Evolutionary conservation across 164 flowering plant genomes (phyloP), one percentile per base, ranked within the genome.

Genomic region (Chloranthus sessilifolius): DNA sequence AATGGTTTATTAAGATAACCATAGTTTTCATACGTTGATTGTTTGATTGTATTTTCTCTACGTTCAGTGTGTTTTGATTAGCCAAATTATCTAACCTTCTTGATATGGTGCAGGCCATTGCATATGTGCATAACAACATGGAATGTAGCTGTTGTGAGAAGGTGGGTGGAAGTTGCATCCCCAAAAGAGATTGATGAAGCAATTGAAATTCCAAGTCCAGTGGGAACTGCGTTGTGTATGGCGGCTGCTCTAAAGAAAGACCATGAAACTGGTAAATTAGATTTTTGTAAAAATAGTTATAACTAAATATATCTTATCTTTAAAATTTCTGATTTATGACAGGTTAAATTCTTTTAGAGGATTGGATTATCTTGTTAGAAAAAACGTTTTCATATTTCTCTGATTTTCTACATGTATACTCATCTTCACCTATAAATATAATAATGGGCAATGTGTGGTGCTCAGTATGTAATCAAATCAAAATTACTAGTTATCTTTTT

Each of bases 191-290:
- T 86, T 61, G 78, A 77, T 51, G 72, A 71, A 58, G 83, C 94
- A 31, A 83, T 94, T 61, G 84, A 94, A 61, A 66, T 86, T 60
- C 82, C 80, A 33, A 74, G 99, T 61, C 80, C 81, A 39, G 62
- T 64, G 60, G 99, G 99, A 42, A 94, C 95, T 40, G 95, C 95
- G 27, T 63, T 94, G 56, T 86, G 95, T 58, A 84, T 94, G 95
- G 99, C 97, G 39, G 89, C 97, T 74, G 77, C 92, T 51, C 44
- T 75, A 21, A 94, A 86, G 82, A 92, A 89, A 71, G 92, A 84
- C 63, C 95, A 84, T 67, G 97, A 89, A 79, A 53, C 61, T 53
- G 97, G 99, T 92, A 78, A 50, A 11, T n/a, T 24, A 7, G 16
- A 19, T 19, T 30, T n/a, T n/a, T n/a, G n/a, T n/a, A n/a, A n/a